A percentile compares a stretch with the other conserved stretches of the same genome.
phyloP scores from a whole-genome alignment of 2,329 filamentous ascomycete species.

The Dendryphion nanum region DNA sequence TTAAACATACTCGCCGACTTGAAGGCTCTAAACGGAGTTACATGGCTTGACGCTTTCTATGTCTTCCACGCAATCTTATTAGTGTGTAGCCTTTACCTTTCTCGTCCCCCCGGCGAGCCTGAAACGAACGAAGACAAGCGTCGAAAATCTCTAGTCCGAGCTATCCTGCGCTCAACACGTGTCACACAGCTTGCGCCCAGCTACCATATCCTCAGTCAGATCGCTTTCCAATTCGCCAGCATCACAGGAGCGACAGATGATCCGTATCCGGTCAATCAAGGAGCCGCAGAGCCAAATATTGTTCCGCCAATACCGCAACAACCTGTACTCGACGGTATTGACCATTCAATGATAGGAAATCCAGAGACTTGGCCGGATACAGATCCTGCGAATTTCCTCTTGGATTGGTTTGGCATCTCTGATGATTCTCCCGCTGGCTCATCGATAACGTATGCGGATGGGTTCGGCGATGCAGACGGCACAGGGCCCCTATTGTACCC shows the following conservation, averaged over 20 bases:
- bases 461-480: too few species aligned
- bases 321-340: too few species aligned
- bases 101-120: slow-evolving; percentile 15
- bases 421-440: too few species aligned
- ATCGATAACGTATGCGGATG: too few species aligned
- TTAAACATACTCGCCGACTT: slow-evolving; percentile 14
- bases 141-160: slow-evolving; percentile 19
- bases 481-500: too few species aligned
- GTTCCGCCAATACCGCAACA: background rate
- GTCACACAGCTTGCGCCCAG: slow-evolving; percentile 18
- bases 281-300: background rate
- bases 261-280: background rate
- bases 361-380: too few species aligned
- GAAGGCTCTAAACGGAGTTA: slow-evolving; percentile 17
- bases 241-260: slow-evolving; percentile 19
- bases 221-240: slow-evolving; percentile 23
- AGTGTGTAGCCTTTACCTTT: slow-evolving; percentile 26
- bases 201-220: slow-evolving; percentile 18
- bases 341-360: too few species aligned
- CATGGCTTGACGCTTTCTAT: slow-evolving; percentile 23
- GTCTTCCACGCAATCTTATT: slow-evolving; percentile 25
- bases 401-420: too few species aligned
- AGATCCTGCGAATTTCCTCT: too few species aligned
- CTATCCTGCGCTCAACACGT: slow-evolving; percentile 15
- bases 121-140: slow-evolving; percentile 19